Base-by-base conservation (phyloP, 257 asterid genomes). In the Perilla frutescens region DNA sequence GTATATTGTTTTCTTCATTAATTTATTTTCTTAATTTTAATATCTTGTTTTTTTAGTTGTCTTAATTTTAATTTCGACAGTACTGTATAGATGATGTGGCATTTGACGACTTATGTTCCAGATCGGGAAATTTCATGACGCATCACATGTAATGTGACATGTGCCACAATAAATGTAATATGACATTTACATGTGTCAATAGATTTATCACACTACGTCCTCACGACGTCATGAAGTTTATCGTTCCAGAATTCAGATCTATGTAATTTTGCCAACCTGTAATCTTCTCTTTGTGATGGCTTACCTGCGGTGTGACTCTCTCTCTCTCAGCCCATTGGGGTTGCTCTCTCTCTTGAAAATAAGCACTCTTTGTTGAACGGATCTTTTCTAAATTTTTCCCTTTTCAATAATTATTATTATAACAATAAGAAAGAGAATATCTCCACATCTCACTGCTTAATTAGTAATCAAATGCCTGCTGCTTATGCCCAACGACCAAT, bases 401-500 rank as follows among this genome's bases (percentile, higher is more conserved):
- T 40, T 56, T 41, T 62, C 12, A 64, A 29, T 47, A 47, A 20
- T 20, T 20, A 68, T 20, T 20, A 68, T 64, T 26, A 44, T 45
- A 45, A 4, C 15, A 40, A 63, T 10, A 15, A 12, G 12, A 29
- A 9, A 65, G 68, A 55, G 45, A 72, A 59, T 32, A 50, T 60
- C 66, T 34, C 47, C 34, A n/a, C 37, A 29, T 69, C 66, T 48
- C 68, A 73, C 81, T 77, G 61, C 77, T 62, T 58, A n/a, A n/a
- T n/a, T n/a, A 62, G 79, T 76, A 62, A 79, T 84, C 86, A 72
- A 79, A 86, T 76, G 75, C 44, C 70, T 80, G 82, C 81, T 81
- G 83, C 77, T 75, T 74, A 12, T 77, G 64, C 68, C 72, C 74
- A 68, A 36, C 63, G 70, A 72, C 80, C 82, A 72, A 73, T 62